Conservation (phyloP, 2,329 filamentous ascomycete species). For the Monosporascus ibericus region DNA sequence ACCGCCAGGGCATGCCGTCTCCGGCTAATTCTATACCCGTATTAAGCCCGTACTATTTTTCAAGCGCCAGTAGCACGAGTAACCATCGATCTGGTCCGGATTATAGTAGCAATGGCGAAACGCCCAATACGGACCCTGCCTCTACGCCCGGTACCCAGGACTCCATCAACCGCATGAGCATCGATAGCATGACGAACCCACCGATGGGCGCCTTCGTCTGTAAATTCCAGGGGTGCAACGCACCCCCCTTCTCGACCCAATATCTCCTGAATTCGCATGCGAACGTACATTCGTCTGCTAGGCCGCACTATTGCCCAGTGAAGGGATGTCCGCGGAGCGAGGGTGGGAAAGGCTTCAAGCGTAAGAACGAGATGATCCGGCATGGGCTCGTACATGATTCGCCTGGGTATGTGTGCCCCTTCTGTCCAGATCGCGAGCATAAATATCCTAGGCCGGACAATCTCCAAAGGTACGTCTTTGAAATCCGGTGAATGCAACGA, state of each 20-base stretch:
- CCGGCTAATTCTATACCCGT: slow-evolving; percentile 36
- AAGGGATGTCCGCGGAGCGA: slow-evolving; percentile 56
- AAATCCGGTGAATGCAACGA: not conserved
- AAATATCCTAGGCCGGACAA: slow-evolving; percentile 95
- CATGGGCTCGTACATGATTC: slow-evolving; percentile 88
- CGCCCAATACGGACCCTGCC: slow-evolving; percentile 37
- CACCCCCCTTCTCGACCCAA: slow-evolving; percentile 69
- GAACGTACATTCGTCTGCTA: slow-evolving; percentile 60
- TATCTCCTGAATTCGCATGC: slow-evolving; percentile 75
- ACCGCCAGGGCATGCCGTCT: slow-evolving; percentile 39
- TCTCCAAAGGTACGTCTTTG: slow-evolving; percentile 67
- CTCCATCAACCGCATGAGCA: slow-evolving; percentile 48
- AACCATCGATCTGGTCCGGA: slow-evolving; percentile 33
- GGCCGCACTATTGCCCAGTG: slow-evolving; percentile 62
- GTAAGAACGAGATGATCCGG: slow-evolving; percentile 68
- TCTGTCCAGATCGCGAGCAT: slow-evolving; percentile 89
- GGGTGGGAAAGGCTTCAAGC: slow-evolving; percentile 62
- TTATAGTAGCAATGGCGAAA: slow-evolving; percentile 39
- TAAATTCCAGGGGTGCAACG: slow-evolving; percentile 56
- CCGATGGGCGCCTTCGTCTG: slow-evolving; percentile 52
- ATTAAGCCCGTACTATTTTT: slow-evolving; percentile 33
- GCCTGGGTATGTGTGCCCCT: slow-evolving; percentile 92
- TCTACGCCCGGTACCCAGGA: slow-evolving; percentile 36
- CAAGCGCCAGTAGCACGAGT: slow-evolving; percentile 16
- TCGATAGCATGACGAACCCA: slow-evolving; percentile 50